Conservation (phyloP, 768 basidiomycete species). For the Tulasnella sp. region DNA sequence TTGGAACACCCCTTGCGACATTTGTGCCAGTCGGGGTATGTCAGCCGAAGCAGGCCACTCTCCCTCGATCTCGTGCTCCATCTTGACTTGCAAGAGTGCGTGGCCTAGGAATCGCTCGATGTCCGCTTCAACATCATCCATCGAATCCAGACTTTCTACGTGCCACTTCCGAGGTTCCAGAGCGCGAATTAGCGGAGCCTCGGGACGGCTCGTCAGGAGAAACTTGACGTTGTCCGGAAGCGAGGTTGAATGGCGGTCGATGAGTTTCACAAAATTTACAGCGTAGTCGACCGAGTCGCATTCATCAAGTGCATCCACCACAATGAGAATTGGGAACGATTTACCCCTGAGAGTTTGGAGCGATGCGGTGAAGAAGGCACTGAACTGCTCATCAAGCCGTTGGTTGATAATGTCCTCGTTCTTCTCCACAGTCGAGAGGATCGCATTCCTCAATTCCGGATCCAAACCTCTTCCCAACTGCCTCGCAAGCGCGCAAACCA, state of each 20-base stretch:
- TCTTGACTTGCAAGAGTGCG: neutral
- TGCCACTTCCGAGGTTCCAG: neutral
- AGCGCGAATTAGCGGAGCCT: neutral
- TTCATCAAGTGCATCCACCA: neutral
- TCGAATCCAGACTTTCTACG: neutral
- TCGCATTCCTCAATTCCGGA: neutral
- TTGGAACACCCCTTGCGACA: neutral
- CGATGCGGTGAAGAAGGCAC: neutral
- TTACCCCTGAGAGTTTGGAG: neutral
- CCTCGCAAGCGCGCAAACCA: neutral
- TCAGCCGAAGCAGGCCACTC: neutral
- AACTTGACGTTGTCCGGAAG: neutral
- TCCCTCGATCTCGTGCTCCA: neutral
- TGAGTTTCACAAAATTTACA: neutral
- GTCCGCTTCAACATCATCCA: neutral
- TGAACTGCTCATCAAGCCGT: neutral
- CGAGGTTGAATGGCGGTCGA: neutral
- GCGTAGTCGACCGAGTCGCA: neutral
- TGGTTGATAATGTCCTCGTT: neutral
- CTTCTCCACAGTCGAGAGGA: neutral
- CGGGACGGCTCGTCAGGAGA: neutral
- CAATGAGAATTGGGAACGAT: neutral
- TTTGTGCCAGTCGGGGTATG: neutral
- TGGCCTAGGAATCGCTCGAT: neutral
- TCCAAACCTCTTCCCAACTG: neutral